Base-by-base conservation (phyloP, 2,329 filamentous ascomycete species). In the Clonostachys rosea region DNA sequence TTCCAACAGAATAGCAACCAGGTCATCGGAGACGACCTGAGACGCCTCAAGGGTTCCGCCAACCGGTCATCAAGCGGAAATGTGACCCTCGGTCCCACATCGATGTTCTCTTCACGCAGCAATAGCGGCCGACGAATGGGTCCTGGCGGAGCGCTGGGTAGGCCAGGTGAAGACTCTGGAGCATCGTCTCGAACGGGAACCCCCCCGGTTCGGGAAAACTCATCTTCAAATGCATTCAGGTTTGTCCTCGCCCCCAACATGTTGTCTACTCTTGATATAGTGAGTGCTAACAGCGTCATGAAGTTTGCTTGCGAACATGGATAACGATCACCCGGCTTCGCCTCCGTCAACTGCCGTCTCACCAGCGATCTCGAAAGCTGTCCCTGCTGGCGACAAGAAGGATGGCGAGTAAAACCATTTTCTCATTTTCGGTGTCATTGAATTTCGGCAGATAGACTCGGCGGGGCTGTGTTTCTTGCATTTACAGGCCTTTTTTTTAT, bases 191-290 rank as follows among this genome's bases (percentile, higher is more conserved):
- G 94, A 56, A 95, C 90, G 47, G 89, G 88, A 59, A 97, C 92
- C 43, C 91, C 91, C 47, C 88, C 91, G 42, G 40, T 79, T 17
- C 68, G 73, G 47, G 70, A 75, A 51, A 64, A 59, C 49, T 86
- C 82, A 50, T 87, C 87, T 61, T 83, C 85, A 56, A 99, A 99
- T 75, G 86, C 91, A 57, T 99, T 96, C 75, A 92, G 90, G 91
- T 96, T 83, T 78, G 86, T 54, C 36, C 9, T 16, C 20, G 36
- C 2, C 35, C 34, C 39, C n/a, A 33, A 9, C 24, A 12, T n/a
- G 14, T 37, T 13, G 13, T 18, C 30, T 13, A 17, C 11, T 20
- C 20, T 24, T 13, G 11, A 33, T 34, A 30, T 6, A 34, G 13
- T 13, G 4, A 59, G 24, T 48, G 6, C 16, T 40, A 36, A 43